A percentile compares a stretch with the other conserved stretches of the same genome.
phyloP scores from a whole-genome alignment of 2,329 filamentous ascomycete genomes.

The Clonostachys rosea region DNA sequence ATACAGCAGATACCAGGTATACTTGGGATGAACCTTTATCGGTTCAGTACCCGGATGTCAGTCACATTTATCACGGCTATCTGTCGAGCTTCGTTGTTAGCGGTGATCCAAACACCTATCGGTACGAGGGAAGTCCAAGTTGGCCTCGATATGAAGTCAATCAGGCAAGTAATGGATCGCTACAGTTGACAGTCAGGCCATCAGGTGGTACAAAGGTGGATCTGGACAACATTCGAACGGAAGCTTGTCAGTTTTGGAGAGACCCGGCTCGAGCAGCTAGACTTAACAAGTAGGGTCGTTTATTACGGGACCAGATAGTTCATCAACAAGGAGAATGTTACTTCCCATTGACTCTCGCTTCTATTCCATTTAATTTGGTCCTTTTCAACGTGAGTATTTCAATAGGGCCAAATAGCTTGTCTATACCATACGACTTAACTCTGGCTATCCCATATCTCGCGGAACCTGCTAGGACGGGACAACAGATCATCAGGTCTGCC shows the following conservation, averaged over 20 bases:
- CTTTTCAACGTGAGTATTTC: no score
- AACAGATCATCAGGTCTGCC: background rate
- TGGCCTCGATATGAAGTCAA: constrained; percentile 15
- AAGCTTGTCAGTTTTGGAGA: constrained; percentile 27
- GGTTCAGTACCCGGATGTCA: constrained; percentile 26
- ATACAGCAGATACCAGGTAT: constrained; percentile 25
- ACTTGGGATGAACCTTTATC: constrained; percentile 25
- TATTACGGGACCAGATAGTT: no score
- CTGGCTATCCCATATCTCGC: background rate
- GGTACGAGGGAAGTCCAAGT: constrained; percentile 7
- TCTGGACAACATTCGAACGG: constrained; percentile 20
- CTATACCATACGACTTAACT: background rate
- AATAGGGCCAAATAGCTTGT: no score
- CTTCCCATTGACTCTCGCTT: no score
- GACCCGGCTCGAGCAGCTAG: constrained; percentile 22
- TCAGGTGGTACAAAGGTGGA: constrained; percentile 18
- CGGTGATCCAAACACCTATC: constrained; percentile 23
- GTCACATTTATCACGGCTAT: constrained; percentile 27
- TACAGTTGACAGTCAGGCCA: background rate
- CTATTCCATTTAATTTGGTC: no score
- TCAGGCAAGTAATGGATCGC: constrained; percentile 1
- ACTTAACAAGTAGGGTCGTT: constrained; percentile 20
- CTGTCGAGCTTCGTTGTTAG: constrained; percentile 27
- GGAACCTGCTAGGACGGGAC: background rate
- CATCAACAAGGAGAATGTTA: no score